Evolutionary conservation across 2,329 filamentous ascomycete genomes (phyloP).

Genomic region (Alternaria consortialis): DNA sequence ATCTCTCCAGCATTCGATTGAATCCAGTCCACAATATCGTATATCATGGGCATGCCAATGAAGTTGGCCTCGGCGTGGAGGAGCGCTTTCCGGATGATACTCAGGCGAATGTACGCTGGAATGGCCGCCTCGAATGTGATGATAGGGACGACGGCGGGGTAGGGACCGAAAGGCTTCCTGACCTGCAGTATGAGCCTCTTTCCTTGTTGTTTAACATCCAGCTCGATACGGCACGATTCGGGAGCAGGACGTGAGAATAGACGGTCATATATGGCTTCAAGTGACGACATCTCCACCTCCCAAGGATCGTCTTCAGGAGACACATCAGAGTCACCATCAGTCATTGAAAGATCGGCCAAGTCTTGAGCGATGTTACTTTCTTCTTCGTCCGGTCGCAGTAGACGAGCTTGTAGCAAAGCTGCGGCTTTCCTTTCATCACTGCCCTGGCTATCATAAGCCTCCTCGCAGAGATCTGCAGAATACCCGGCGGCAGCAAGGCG

Average conservation of each 20-base stretch:
- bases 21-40: slow-evolving; percentile 89
- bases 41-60: slow-evolving; percentile 88
- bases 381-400: slow-evolving; percentile 59
- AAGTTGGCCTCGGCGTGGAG: slow-evolving; percentile 75
- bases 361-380: slow-evolving; percentile 43
- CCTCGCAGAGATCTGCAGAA: slow-evolving; percentile 81
- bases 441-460: slow-evolving; percentile 73
- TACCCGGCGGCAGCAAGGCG: slow-evolving; percentile 85
- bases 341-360: slow-evolving; percentile 39
- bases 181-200: slow-evolving; percentile 69
- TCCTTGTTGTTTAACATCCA: slow-evolving; percentile 61
- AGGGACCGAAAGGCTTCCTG: slow-evolving; percentile 72
- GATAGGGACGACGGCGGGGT: slow-evolving; percentile 74
- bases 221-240: slow-evolving; percentile 73
- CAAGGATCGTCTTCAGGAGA: slow-evolving; percentile 67
- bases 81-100: slow-evolving; percentile 80
- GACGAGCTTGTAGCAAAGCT: slow-evolving; percentile 76
- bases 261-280: slow-evolving; percentile 87
- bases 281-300: slow-evolving; percentile 83
- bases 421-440: slow-evolving; percentile 81
- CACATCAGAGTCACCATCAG: slow-evolving; percentile 54
- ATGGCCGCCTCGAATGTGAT: slow-evolving; percentile 74
- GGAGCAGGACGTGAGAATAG: slow-evolving; percentile 62
- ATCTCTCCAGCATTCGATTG: slow-evolving; percentile 85
- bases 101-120: slow-evolving; percentile 92